Evolutionary conservation across 78 protist genomes (phyloP).

Genomic region (Chrysochromulina tobinii): DNA sequence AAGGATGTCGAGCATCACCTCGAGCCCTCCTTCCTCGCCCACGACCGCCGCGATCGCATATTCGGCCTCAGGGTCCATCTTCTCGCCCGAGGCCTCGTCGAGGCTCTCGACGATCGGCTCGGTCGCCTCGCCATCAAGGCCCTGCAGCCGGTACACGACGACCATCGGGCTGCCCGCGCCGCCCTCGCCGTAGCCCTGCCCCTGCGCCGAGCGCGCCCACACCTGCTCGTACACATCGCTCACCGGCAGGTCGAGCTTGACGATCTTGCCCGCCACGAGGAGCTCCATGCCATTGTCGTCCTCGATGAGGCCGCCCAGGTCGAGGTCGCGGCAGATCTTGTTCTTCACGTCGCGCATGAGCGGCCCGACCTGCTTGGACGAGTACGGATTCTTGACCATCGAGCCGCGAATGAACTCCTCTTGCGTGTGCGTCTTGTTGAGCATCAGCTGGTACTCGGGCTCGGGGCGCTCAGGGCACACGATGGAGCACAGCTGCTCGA

Average conservation of each 20-base stretch:
- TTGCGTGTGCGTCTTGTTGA: constrained; percentile 78
- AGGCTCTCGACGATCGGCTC: constrained; percentile 71
- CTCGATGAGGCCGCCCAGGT: constrained; percentile 29
- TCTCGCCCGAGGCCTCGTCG: constrained; percentile 45
- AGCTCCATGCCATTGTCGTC: constrained; percentile 92
- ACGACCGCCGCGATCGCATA: constrained; percentile 61
- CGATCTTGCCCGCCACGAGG: constrained; percentile 79
- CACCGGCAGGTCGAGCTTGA: constrained; percentile 83
- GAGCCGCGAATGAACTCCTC: constrained; percentile 92
- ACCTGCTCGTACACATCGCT: constrained; percentile 1
- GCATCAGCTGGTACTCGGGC: constrained; percentile 53
- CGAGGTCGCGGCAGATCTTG: constrained; percentile 71
- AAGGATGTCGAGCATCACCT: background rate
- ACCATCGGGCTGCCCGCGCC: constrained; percentile 65
- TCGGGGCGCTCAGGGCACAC: constrained; percentile 70
- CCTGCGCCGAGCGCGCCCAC: background rate
- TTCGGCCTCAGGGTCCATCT: constrained; percentile 73
- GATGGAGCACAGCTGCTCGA: constrained; percentile 75
- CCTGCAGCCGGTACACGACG: constrained; percentile 83
- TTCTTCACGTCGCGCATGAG: constrained; percentile 90
- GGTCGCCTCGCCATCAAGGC: constrained; percentile 90
- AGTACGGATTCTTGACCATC: constrained; percentile 80
- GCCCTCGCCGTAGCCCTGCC: background rate
- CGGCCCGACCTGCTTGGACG: constrained; percentile 62
- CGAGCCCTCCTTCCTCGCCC: constrained; percentile 32